Percentiles rank a stretch among this genome's conserved stretches.
These are phyloP conservation scores for Porphyrellus cyaneotinctus DNA, from an alignment of 768 basidiomycete genomes.

Conservation along the genomic window DNA sequence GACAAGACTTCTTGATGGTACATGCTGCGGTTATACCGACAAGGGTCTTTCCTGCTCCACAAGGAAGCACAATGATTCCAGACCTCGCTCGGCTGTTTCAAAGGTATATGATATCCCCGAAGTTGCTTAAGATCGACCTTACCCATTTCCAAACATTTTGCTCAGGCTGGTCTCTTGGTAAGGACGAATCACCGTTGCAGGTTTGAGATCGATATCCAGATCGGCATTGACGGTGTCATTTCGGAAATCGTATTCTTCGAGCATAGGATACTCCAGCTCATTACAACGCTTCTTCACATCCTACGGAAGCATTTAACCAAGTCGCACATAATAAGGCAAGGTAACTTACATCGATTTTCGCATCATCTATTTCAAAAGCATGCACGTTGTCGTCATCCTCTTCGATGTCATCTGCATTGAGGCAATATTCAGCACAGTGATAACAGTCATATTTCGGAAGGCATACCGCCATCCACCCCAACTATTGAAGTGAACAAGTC, in stretches of 20 bases:
- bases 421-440: background rate
- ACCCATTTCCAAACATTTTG: constrained; percentile 99
- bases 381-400: constrained; percentile 98
- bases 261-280: constrained; percentile 94
- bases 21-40: constrained; percentile 99
- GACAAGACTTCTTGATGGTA: constrained; percentile 97
- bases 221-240: constrained; percentile 96
- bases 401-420: constrained; percentile 78
- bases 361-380: constrained; percentile 92
- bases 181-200: constrained; percentile 93
- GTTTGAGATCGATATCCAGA: constrained; percentile 97
- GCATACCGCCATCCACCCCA: constrained; percentile 81
- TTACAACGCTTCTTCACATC: constrained; percentile 96
- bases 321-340: constrained; percentile 1
- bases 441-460: background rate
- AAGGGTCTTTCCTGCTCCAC: constrained; percentile 97
- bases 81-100: constrained; percentile 82
- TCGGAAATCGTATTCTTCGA: constrained; percentile 98
- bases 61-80: constrained; percentile 97
- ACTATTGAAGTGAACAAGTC: constrained; percentile 96
- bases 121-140: constrained; percentile 18
- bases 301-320: constrained; percentile 37
- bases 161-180: constrained; percentile 98
- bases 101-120: constrained; percentile 1
- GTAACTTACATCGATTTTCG: constrained; percentile 78